A percentile compares a stretch with the other conserved stretches of the same genome.
These are phyloP conservation scores for Laburnicola sp. DNA, from an alignment of 2,329 filamentous ascomycete genomes.

Conservation along the genomic window DNA sequence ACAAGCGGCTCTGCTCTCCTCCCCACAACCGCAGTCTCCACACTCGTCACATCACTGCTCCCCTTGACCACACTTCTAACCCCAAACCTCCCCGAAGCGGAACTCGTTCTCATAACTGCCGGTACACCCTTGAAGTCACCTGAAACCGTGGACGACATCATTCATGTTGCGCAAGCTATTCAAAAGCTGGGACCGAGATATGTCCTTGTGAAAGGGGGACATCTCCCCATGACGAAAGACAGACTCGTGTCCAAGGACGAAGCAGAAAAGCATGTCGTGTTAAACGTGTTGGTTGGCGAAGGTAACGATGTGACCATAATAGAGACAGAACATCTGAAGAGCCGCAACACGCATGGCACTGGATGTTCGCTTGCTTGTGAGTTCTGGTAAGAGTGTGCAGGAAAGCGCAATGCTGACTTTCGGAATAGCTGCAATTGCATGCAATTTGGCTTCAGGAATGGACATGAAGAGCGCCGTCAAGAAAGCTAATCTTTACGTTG, in stretches of 20 bases:
- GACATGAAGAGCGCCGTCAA: constrained; percentile 64
- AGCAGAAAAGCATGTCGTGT: constrained; percentile 66
- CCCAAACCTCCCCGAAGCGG: constrained; percentile 76
- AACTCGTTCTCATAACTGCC: constrained; percentile 62
- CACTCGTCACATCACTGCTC: constrained; percentile 63
- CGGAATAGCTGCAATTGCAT: constrained; percentile 69
- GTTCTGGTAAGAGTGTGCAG: constrained; percentile 30
- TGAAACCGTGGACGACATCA: constrained; percentile 65
- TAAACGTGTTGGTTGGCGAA: constrained; percentile 75
- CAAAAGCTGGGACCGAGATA: constrained; percentile 72
- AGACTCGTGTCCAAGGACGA: constrained; percentile 61
- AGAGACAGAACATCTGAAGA: constrained; percentile 70
- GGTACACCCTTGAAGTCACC: constrained; percentile 54
- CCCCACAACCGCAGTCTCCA: constrained; percentile 64
- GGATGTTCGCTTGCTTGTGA: constrained; percentile 89
- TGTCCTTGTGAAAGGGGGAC: constrained; percentile 88
- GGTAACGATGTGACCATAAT: constrained; percentile 60
- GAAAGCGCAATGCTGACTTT: neutral
- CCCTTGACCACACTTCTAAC: constrained; percentile 70
- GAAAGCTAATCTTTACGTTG: constrained; percentile 70
- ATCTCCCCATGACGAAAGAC: constrained; percentile 73
- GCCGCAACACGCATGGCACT: constrained; percentile 87
- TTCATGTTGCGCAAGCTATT: constrained; percentile 67
- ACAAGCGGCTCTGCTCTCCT: constrained; percentile 75
- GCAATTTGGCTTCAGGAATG: constrained; percentile 66